Base-by-base conservation (phyloP, 2,329 filamentous ascomycete species). In the Fusarium anguioides region DNA sequence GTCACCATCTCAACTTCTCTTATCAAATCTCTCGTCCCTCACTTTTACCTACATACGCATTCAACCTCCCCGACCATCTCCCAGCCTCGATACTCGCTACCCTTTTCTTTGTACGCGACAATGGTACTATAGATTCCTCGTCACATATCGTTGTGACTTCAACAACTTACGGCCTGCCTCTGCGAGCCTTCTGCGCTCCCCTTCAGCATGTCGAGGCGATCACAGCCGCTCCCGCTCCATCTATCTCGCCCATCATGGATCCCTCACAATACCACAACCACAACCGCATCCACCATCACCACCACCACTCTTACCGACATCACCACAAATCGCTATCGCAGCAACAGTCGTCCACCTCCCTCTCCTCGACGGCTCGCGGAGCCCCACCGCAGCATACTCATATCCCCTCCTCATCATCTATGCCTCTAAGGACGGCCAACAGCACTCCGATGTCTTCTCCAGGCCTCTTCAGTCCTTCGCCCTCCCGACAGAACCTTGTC, bases 381-480 rank as follows among this genome's bases (percentile, higher is more conserved):
- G 57, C 64, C 39, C 69, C 75, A 36, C 69, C 75, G 58, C 62
- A 75, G 45, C 68, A 75, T 56, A 72, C 76, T 15, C 72, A 77
- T 65, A 66, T 80, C 24, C 76, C 77, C 36, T 73, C 74, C 26
- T 75, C 79, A 46, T 70, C 78, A 8, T 78, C 81, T 46, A 65
- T 83, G 64, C 81, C 82, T 21, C 74, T 81, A 64, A 80, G 83
- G 62, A 85, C 84, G 36, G 81, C 84, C 60, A 81, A 77, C 73
- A 87, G 82, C 78, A 89, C 87, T 12, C 86, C 87, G 23, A 80
- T 84, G 58, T 87, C 87, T 50, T 89, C 87, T 26, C 85, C 87
- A 1, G 87, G 87, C 24, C 83, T 89, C 60, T 89, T 88, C 79
- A 88, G 82, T 69, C 85, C 87, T 36, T 75, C 79, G 12, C 79